Conservation (phyloP, 1,284 basidiomycete species). For the Naganishia sp. region DNA sequence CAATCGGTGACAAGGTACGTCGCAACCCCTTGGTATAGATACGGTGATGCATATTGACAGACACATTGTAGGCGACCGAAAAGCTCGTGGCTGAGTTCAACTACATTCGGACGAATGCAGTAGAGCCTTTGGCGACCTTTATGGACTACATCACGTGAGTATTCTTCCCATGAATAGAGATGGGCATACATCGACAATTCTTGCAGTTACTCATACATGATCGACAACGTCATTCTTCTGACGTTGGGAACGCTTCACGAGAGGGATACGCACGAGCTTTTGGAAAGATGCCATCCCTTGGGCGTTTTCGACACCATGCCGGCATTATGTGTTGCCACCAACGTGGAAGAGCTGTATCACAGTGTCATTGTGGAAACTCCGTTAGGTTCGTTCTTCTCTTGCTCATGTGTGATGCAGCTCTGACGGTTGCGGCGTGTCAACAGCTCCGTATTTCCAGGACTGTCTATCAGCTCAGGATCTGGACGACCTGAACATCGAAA, state of each 20-base stretch:
- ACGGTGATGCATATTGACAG: neutral
- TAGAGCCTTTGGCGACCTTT: conserved; percentile 87
- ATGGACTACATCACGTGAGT: conserved; percentile 94
- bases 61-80: conserved; percentile 67
- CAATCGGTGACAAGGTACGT: conserved; percentile 78
- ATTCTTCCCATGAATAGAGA: conserved; percentile 29
- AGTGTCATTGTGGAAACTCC: conserved; percentile 97
- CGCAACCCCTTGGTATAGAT: neutral
- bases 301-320: conserved; percentile 99
- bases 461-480: conserved; percentile 93
- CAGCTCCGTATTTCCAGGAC: conserved; percentile 95
- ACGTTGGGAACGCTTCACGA: conserved; percentile 98
- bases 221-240: conserved; percentile 97
- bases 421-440: conserved; percentile 18
- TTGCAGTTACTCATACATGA: conserved; percentile 94
- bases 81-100: conserved; percentile 97
- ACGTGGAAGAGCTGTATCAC: conserved; percentile 98
- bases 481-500: conserved; percentile 99
- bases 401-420: conserved; percentile 17
- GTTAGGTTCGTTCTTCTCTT: conserved; percentile 63
- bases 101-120: conserved; percentile 86
- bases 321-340: conserved; percentile 96
- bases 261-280: conserved; percentile 92
- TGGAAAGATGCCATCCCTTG: conserved; percentile 95
- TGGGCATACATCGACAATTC: conserved; percentile 16